A percentile compares a stretch with the other conserved stretches of the same genome.
Conservation (phyloP, 2,329 filamentous ascomycete species). For the Fusarium devonianum region DNA sequence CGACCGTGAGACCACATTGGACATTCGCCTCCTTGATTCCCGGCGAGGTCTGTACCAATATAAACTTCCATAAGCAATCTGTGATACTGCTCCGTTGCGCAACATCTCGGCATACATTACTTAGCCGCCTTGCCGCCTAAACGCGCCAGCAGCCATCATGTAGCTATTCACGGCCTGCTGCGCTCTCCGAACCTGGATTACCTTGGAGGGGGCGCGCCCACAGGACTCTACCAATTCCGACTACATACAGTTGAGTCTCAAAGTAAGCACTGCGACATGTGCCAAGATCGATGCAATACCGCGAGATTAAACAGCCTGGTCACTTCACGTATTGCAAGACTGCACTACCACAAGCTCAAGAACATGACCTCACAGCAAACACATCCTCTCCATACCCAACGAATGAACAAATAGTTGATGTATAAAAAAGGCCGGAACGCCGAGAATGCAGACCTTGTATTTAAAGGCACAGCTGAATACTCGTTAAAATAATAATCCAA, state of each 20-base stretch:
- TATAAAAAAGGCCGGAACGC: constrained; percentile 39
- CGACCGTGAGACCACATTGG: too few species aligned
- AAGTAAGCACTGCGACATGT: too few species aligned
- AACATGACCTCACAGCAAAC: not conserved
- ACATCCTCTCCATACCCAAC: not conserved
- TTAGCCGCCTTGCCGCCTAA: constrained; percentile 30
- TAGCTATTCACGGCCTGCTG: constrained; percentile 5
- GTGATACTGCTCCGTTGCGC: too few species aligned
- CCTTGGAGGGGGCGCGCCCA: constrained; percentile 12
- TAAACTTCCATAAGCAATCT: too few species aligned
- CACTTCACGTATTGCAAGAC: too few species aligned
- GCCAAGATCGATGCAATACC: too few species aligned
- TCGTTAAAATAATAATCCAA: constrained; percentile 36
- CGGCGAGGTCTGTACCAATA: too few species aligned
- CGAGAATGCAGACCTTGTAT: constrained; percentile 37
- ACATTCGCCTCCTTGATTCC: too few species aligned
- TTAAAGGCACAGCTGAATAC: constrained; percentile 37
- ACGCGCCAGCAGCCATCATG: constrained; percentile 18
- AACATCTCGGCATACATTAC: not conserved
- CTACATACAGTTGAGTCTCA: not conserved
- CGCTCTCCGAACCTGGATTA: constrained; percentile 6
- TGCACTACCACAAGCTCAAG: too few species aligned
- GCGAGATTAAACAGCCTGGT: too few species aligned
- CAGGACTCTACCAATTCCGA: too few species aligned
- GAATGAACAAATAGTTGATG: constrained; percentile 5